phyloP scores from a whole-genome alignment of 768 basidiomycete species.

The Dentipellis sp. region DNA sequence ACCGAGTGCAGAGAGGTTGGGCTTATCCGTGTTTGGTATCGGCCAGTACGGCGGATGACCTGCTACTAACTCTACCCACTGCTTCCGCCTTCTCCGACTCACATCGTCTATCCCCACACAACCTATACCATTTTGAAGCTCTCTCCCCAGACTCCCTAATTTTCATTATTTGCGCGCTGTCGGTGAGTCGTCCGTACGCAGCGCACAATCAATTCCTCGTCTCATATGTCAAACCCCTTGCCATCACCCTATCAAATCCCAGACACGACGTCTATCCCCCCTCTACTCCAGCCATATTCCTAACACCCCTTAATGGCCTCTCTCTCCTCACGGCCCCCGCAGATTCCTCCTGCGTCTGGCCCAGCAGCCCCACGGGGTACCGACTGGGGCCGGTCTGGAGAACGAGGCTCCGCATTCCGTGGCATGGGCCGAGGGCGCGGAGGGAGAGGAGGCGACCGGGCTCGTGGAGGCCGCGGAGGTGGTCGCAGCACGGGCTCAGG shows the following conservation, averaged over 20 bases:
- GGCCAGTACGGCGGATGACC: not conserved
- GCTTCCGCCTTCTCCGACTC: not conserved
- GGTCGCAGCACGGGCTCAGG: slow-evolving; percentile 17
- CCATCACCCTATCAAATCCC: not conserved
- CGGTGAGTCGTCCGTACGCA: not conserved
- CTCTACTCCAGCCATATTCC: not conserved
- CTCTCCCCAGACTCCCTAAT: not conserved
- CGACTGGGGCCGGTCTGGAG: slow-evolving; percentile 38
- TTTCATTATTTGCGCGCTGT: not conserved
- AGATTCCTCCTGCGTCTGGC: slow-evolving; percentile 16
- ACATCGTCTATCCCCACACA: slow-evolving; percentile 1
- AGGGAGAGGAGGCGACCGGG: slow-evolving; percentile 4
- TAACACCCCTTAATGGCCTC: slow-evolving; percentile 29
- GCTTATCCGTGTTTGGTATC: slow-evolving; percentile 4
- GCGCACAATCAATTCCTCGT: not conserved
- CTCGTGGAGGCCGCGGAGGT: slow-evolving; percentile 25
- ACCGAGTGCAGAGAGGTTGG: not conserved
- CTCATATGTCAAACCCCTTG: not conserved
- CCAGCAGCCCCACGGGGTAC: slow-evolving; percentile 24
- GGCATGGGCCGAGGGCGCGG: slow-evolving; percentile 27
- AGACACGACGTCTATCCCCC: not conserved
- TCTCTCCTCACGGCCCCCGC: slow-evolving; percentile 19
- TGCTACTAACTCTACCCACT: not conserved
- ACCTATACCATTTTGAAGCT: not conserved
- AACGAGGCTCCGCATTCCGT: slow-evolving; percentile 39